Evolutionary conservation across 345 rosid species (phyloP).

Genomic region (Populus alba): DNA sequence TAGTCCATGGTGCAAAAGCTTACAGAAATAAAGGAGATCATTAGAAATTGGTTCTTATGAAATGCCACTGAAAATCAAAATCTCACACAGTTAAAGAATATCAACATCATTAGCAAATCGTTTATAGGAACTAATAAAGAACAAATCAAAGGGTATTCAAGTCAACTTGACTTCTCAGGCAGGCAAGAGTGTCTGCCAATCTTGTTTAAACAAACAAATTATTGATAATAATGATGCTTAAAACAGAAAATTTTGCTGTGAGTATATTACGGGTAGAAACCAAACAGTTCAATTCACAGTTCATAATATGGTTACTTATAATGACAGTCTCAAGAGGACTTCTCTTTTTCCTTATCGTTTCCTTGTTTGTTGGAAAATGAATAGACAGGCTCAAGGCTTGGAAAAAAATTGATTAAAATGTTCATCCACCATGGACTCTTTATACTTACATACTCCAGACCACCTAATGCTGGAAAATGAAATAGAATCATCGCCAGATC

Average conservation of each 20-base stretch:
- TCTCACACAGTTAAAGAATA: not conserved
- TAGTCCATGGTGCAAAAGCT: constrained; percentile 77
- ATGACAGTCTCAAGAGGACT: not conserved
- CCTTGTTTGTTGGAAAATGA: not conserved
- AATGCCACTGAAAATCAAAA: too few species aligned
- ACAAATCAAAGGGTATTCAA: not conserved
- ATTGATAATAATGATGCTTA: not conserved
- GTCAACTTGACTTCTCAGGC: not conserved
- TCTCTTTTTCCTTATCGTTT: not conserved
- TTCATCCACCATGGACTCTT: not conserved
- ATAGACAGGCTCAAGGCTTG: not conserved
- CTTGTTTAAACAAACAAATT: not conserved
- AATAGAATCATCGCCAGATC: constrained; percentile 76
- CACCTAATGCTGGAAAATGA: constrained; percentile 74
- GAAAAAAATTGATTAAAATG: not conserved
- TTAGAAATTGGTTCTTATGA: too few species aligned
- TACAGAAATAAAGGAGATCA: not conserved
- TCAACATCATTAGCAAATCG: not conserved
- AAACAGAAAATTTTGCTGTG: not conserved
- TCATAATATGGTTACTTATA: not conserved
- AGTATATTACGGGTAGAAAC: not conserved
- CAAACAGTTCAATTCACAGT: not conserved
- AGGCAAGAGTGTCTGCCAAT: not conserved
- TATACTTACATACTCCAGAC: constrained; percentile 71
- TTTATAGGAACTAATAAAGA: not conserved